Conservation (phyloP, 1,284 basidiomycete species). For the Chondrostereum purpureum region DNA sequence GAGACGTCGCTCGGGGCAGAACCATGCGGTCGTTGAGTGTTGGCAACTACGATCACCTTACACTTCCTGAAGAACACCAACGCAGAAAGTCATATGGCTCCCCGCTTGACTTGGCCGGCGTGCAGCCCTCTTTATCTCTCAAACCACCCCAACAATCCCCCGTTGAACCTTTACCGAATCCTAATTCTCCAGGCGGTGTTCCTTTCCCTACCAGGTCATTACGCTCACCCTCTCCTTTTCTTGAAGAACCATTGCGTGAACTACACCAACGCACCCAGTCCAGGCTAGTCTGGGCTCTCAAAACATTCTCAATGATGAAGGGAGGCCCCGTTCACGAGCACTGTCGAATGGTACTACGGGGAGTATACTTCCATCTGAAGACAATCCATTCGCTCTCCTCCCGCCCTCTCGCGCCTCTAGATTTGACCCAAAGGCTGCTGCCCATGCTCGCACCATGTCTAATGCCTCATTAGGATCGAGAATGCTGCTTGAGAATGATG, state of each 20-base stretch:
- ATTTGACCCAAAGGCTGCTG: conserved; percentile 62
- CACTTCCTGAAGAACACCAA: conserved; percentile 22
- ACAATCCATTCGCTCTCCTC: conserved; percentile 56
- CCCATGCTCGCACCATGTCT: conserved; percentile 57
- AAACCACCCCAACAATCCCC: conserved; percentile 40
- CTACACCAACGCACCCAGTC: conserved; percentile 40
- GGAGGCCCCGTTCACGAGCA: conserved; percentile 20
- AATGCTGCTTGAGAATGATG: conserved; percentile 54
- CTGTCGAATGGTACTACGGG: conserved; percentile 34
- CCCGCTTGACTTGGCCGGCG: conserved; percentile 47
- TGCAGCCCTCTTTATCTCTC: conserved; percentile 31
- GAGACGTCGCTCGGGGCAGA: conserved; percentile 24
- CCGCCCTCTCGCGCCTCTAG: conserved; percentile 59
- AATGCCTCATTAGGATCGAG: conserved; percentile 61
- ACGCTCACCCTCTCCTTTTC: conserved; percentile 44
- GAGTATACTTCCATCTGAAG: conserved; percentile 27
- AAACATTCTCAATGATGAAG: conserved; percentile 10
- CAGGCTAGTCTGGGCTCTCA: conserved; percentile 15
- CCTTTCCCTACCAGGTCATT: conserved; percentile 59
- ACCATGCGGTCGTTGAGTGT: conserved; percentile 57
- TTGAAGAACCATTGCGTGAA: conserved; percentile 26
- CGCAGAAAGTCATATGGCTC: conserved; percentile 47
- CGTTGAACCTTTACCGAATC: conserved; percentile 43
- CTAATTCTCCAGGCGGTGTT: conserved; percentile 40
- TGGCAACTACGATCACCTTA: conserved; percentile 49